phyloP scores from a whole-genome alignment of 805 yeast species.

The Wickerhamomyces hampshirensis region DNA sequence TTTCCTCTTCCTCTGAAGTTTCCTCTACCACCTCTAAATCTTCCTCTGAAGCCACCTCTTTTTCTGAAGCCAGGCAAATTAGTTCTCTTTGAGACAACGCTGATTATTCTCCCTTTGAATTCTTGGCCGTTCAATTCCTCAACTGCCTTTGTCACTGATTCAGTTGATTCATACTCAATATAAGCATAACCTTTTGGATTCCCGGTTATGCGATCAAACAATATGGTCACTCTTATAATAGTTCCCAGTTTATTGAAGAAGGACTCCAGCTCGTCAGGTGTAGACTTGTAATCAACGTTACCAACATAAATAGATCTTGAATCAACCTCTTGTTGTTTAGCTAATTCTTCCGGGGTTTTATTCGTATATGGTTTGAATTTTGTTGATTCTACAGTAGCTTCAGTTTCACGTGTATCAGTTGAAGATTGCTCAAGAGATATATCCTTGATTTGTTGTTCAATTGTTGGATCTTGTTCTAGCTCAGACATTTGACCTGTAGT shows the following conservation, averaged over 20 bases:
- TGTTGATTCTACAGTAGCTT: too few relatives aligned
- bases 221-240: constrained; percentile 48
- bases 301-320: constrained; percentile 51
- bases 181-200: constrained; percentile 59
- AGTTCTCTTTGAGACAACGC: constrained; percentile 48
- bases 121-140: constrained; percentile 34
- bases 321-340: constrained; percentile 41
- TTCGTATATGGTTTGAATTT: constrained; percentile 1
- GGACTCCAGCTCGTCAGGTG: constrained; percentile 47
- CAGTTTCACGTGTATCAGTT: too few relatives aligned
- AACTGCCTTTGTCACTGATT: constrained; percentile 44
- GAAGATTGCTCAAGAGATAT: too few relatives aligned
- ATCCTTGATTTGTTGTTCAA: too few relatives aligned
- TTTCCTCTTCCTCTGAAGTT: constrained; percentile 2
- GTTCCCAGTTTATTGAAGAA: constrained; percentile 41
- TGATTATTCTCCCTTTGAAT: constrained; percentile 43
- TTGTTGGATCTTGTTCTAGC: too few relatives aligned
- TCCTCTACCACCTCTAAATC: constrained; percentile 13
- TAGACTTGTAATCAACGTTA: constrained; percentile 42
- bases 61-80: constrained; percentile 44
- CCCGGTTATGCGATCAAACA: constrained; percentile 41
- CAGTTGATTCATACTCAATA: constrained; percentile 45
- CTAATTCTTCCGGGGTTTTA: constrained; percentile 26
- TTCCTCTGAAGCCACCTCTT: constrained; percentile 12
- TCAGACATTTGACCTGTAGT: too few relatives aligned